Percentiles rank a stretch among this genome's conserved stretches.
phyloP scores from a whole-genome alignment of 2,329 filamentous ascomycete genomes.

The Hypoxylon sp. region DNA sequence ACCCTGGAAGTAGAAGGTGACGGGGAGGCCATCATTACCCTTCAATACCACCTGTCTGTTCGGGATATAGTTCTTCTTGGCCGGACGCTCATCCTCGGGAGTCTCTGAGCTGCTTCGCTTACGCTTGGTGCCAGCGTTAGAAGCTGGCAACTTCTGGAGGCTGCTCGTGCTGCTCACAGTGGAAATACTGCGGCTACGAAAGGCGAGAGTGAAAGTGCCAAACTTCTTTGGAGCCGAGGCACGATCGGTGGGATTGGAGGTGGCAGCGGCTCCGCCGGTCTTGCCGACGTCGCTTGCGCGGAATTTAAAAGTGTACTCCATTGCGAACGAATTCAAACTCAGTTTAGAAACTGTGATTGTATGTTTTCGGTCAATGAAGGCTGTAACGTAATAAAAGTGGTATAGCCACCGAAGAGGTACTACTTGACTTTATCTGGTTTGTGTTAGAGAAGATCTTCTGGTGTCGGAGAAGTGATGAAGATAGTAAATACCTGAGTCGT shows the following conservation, averaged over 20 bases:
- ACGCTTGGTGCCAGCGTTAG: background rate
- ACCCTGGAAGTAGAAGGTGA: background rate
- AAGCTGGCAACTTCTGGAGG: background rate
- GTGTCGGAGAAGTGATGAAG: background rate
- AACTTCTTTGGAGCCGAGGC: background rate
- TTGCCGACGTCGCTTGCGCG: background rate
- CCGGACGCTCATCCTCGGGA: background rate
- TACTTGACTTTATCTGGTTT: background rate
- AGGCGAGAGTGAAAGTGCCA: too few relatives aligned
- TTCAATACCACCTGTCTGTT: background rate
- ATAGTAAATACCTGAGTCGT: background rate
- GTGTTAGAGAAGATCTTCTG: background rate
- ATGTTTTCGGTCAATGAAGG: background rate
- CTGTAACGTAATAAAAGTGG: background rate
- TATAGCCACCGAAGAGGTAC: background rate
- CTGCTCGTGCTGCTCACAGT: background rate
- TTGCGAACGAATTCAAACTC: background rate
- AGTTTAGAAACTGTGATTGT: background rate
- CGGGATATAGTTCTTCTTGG: background rate
- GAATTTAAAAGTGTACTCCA: background rate
- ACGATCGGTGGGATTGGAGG: background rate
- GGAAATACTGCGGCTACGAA: background rate
- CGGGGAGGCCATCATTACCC: background rate
- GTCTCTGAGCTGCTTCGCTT: background rate
- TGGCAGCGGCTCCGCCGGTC: background rate